phyloP scores from a whole-genome alignment of 1,284 basidiomycete genomes.

The Naganishia cerealis region DNA sequence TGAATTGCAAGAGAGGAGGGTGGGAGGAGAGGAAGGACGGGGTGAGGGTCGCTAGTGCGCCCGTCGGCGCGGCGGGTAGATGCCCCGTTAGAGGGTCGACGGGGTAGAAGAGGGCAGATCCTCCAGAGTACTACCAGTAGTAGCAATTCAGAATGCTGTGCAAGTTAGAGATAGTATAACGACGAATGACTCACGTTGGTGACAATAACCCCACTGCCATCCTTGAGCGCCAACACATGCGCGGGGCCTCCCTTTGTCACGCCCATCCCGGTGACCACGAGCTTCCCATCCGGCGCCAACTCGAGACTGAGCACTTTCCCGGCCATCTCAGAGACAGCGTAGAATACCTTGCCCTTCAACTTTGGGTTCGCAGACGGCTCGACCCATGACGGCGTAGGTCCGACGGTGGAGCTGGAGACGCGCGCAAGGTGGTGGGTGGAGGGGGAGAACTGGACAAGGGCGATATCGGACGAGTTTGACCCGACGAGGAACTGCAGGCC shows the following conservation, averaged over 20 bases:
- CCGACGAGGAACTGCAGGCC: constrained; percentile 45
- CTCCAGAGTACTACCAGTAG: constrained; percentile 43
- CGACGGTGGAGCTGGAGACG: constrained; percentile 10
- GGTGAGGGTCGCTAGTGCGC: constrained; percentile 38
- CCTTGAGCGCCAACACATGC: constrained; percentile 48
- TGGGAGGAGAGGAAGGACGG: constrained; percentile 37
- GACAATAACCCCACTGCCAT: constrained; percentile 47
- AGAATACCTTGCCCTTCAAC: constrained; percentile 37
- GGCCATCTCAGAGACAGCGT: constrained; percentile 45
- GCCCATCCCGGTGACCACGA: constrained; percentile 38
- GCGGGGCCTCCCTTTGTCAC: constrained; percentile 44
- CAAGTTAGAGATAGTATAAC: not conserved
- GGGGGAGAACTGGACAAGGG: constrained; percentile 43
- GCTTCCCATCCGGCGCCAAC: constrained; percentile 39
- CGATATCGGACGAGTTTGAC: constrained; percentile 44
- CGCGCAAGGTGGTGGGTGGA: constrained; percentile 10
- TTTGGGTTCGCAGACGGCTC: constrained; percentile 35
- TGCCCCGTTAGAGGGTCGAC: constrained; percentile 34
- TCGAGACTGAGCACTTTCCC: constrained; percentile 39
- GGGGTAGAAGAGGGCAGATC: constrained; percentile 45
- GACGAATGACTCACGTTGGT: constrained; percentile 42
- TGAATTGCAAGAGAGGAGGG: constrained; percentile 34
- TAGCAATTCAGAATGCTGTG: constrained; percentile 9
- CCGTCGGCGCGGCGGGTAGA: constrained; percentile 11
- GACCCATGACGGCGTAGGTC: constrained; percentile 44